A percentile compares a stretch with the other conserved stretches of the same genome.
Conservation (phyloP, 352 stramenopile genomes). For the Phytophthora capsici region DNA sequence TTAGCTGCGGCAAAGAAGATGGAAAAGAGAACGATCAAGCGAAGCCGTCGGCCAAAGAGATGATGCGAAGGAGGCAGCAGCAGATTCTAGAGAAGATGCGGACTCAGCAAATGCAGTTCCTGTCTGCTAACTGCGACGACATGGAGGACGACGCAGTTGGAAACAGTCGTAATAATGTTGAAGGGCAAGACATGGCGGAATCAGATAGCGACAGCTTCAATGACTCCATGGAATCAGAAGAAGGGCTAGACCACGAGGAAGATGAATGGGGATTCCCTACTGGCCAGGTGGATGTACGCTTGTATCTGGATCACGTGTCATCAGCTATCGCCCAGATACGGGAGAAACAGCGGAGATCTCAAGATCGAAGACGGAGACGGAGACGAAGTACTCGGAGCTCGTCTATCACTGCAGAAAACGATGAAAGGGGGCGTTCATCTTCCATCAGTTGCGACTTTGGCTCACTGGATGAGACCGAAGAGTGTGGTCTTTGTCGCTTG, state of each 20-base stretch:
- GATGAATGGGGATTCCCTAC: conserved; percentile 87
- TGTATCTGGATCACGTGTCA: conserved; percentile 75
- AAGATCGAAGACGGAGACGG: conserved; percentile 38
- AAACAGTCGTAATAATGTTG: conserved; percentile 9
- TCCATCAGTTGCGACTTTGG: conserved; percentile 31
- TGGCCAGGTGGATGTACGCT: conserved; percentile 63
- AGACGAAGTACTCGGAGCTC: conserved; percentile 46
- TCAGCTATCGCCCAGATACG: conserved; percentile 62
- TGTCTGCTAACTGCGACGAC: conserved; percentile 50
- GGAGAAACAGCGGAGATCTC: conserved; percentile 51
- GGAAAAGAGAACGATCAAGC: conserved; percentile 18
- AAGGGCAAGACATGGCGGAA: conserved; percentile 6
- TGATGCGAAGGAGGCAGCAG: conserved; percentile 68
- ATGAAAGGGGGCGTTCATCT: conserved; percentile 21
- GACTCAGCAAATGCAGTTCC: conserved; percentile 76
- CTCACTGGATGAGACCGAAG: conserved; percentile 41
- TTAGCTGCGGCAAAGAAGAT: conserved; percentile 3
- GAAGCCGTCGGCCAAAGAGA: conserved; percentile 54
- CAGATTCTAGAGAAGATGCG: conserved; percentile 77
- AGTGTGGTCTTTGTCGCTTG: conserved; percentile 72
- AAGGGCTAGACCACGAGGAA: conserved; percentile 62
- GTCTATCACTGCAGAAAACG: conserved; percentile 24
- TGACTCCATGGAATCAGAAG: conserved; percentile 42
- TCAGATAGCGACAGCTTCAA: conserved; percentile 31
- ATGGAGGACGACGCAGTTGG: conserved; percentile 20